A percentile compares a stretch with the other conserved stretches of the same genome.
Evolutionary conservation across 2,329 filamentous ascomycete species (phyloP).

Genomic region (Aureobasidium namibiae): DNA sequence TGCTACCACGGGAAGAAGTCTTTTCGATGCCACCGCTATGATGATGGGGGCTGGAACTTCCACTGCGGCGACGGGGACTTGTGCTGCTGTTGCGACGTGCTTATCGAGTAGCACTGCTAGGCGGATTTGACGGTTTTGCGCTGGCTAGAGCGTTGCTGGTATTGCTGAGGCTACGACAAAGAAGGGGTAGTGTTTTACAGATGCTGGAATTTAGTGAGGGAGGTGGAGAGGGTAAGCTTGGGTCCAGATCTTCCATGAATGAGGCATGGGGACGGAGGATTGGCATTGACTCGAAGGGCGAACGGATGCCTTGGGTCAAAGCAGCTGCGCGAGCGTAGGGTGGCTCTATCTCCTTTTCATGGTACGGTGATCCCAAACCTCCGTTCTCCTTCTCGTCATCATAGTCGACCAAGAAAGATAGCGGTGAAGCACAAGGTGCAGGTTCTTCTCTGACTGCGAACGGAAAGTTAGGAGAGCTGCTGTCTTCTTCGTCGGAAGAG

Average conservation of each 20-base stretch:
- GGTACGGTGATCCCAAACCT: not conserved
- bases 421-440: not conserved
- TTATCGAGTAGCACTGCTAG: not conserved
- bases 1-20: not conserved
- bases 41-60: not conserved
- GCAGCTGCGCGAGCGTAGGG: not conserved
- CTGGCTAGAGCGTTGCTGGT: not conserved
- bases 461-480: slow-evolving; percentile 13
- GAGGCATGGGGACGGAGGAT: slow-evolving; percentile 5
- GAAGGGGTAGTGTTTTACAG: not conserved
- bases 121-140: not conserved
- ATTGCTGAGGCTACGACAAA: not conserved
- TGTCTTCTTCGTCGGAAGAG: slow-evolving; percentile 6
- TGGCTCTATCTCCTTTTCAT: not conserved
- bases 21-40: not conserved
- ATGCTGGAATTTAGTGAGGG: slow-evolving; percentile 2
- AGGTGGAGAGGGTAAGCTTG: not conserved
- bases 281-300: slow-evolving; percentile 1
- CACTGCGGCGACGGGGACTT: not conserved
- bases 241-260: not conserved
- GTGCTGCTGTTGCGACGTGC: not conserved
- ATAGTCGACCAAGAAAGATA: not conserved
- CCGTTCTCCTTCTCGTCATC: not conserved
- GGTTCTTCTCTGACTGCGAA: slow-evolving; percentile 6
- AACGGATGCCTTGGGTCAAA: not conserved